Conservation (phyloP, 2,329 filamentous ascomycete genomes). For the Exophiala alcalophila region DNA sequence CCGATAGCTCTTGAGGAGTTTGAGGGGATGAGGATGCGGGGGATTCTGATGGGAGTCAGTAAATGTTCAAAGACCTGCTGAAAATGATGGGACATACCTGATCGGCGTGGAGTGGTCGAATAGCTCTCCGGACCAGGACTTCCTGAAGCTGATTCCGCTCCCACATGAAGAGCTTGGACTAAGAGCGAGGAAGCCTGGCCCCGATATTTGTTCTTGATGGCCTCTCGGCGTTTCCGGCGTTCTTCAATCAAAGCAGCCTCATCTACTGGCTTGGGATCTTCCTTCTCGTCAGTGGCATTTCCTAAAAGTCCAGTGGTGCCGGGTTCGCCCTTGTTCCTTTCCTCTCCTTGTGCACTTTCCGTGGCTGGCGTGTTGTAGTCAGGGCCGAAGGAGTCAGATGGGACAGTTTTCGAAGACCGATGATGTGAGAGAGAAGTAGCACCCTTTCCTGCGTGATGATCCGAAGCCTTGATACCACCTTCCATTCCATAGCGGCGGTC, state of each 20-base stretch:
- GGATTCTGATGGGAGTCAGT: slow-evolving; percentile 34
- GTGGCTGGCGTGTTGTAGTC: slow-evolving; percentile 17
- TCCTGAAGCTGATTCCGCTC: slow-evolving; percentile 56
- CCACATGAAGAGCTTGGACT: slow-evolving; percentile 68
- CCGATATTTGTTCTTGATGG: slow-evolving; percentile 78
- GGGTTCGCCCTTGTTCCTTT: slow-evolving; percentile 2
- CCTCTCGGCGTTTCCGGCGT: slow-evolving; percentile 77
- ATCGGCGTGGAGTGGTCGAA: slow-evolving; percentile 27
- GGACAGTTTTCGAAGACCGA: not conserved
- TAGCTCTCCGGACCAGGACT: slow-evolving; percentile 46
- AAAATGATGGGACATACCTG: slow-evolving; percentile 41
- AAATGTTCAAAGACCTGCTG: too few relatives aligned
- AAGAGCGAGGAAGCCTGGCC: slow-evolving; percentile 67
- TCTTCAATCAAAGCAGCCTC: slow-evolving; percentile 82
- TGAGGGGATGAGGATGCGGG: slow-evolving; percentile 46
- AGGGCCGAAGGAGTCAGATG: slow-evolving; percentile 1
- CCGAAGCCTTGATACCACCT: slow-evolving; percentile 3
- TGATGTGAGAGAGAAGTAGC: not conserved
- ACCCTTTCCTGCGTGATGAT: slow-evolving; percentile 2
- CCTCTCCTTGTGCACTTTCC: not conserved
- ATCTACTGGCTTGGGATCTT: slow-evolving; percentile 63
- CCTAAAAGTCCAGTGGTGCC: slow-evolving; percentile 18
- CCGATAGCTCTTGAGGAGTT: slow-evolving; percentile 47
- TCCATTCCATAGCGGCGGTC: slow-evolving; percentile 52
- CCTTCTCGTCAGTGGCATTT: slow-evolving; percentile 32